phyloP scores from a whole-genome alignment of 768 basidiomycete genomes.

The Leccinum pellstonianum region DNA sequence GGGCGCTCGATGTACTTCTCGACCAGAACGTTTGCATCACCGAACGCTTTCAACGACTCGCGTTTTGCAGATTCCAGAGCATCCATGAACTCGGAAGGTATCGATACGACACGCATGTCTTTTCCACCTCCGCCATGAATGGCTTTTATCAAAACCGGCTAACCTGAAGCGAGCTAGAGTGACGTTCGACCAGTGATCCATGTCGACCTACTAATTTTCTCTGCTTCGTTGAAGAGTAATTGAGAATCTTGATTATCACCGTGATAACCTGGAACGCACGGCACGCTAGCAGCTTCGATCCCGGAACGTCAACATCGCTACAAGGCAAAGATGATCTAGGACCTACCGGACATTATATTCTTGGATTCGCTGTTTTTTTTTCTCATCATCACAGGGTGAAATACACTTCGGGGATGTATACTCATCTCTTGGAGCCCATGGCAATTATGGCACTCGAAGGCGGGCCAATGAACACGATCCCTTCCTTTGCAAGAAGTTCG shows the following conservation, averaged over 20 bases:
- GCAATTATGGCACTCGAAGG: constrained; percentile 83
- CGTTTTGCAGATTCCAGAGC: too few relatives aligned
- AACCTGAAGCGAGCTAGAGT: too few relatives aligned
- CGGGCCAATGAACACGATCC: constrained; percentile 89
- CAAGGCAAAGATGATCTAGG: neutral
- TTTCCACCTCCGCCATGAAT: too few relatives aligned
- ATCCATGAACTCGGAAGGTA: too few relatives aligned
- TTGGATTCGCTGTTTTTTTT: constrained; percentile 74
- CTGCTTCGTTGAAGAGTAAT: constrained; percentile 66
- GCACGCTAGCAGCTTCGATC: constrained; percentile 74
- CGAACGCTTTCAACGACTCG: too few relatives aligned
- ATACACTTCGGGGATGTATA: neutral
- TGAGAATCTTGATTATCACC: constrained; percentile 74
- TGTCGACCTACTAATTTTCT: too few relatives aligned
- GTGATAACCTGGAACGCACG: constrained; percentile 94
- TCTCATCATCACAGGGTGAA: neutral
- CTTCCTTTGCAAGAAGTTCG: constrained; percentile 66
- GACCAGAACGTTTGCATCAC: too few relatives aligned
- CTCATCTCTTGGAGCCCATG: constrained; percentile 94
- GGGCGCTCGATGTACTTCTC: too few relatives aligned
- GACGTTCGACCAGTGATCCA: too few relatives aligned
- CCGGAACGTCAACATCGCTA: constrained; percentile 9
- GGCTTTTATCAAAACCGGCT: too few relatives aligned
- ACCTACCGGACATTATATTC: constrained; percentile 83
- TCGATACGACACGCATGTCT: too few relatives aligned